Base-by-base conservation (phyloP, 208 protist species). In the Tritrichomonas musculus region DNA sequence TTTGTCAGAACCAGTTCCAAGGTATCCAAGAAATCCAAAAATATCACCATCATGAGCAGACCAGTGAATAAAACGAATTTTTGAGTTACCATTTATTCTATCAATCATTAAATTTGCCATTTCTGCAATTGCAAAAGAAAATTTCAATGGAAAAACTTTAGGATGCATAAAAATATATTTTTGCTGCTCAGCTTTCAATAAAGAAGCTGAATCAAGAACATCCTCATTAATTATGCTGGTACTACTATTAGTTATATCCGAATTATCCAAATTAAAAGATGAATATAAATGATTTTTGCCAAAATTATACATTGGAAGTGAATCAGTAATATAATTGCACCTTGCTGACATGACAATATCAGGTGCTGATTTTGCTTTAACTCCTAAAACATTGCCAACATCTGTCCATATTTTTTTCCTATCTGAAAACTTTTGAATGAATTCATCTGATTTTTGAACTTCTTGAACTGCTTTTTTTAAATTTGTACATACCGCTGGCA, bases 1-100 rank as follows among this genome's bases (percentile, higher is more conserved):
- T 57, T 53, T 53, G 5, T 53, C 44, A 25, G 25, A 27, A 13
- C 8, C 30, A 17, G 9, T 44, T 30, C 77, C 77, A 5, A 88
- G 27, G 33, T 53, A 50, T 2, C 77, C 77, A 30, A 88, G 22
- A 27, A 53, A 88, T 39, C 47, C 77, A 22, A 88, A 39, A 39
- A 88, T 57, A 36, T 88, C 44, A 14, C 77, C 77, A 88, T 88
- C 77, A 39, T 88, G 77, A 1, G 77, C 77, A 39, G 77, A 88
- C 77, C 77, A 88, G 36, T 88, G 77, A 57, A 88, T 57, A 30
- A 88, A 88, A 14, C 30, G 0, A 1, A 57, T 36, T 39, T 22
- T 36, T 9, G 77, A 88, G 0, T 88, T 39, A 14, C 77, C 77
- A 57, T 88, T 88, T 8, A 88, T 39, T 17, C 77, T 5, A 30